Evolutionary conservation across 1,139 yeast genomes (phyloP), one percentile per base, ranked within the genome.

Genomic region (Sugiyamaella paludigena): DNA sequence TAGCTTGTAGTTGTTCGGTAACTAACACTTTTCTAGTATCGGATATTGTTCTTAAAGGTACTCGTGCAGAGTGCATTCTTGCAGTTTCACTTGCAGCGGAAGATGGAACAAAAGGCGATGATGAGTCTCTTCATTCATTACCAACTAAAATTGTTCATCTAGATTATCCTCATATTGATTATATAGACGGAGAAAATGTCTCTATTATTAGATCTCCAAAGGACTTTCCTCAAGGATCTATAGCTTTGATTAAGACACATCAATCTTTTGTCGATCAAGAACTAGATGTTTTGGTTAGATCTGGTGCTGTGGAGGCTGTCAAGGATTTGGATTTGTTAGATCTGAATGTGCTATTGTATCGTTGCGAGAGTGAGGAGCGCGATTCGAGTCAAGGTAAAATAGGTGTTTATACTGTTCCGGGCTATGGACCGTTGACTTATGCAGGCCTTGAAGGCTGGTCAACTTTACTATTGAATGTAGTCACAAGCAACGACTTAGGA

Each of bases 361-460:
- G 81, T 45, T 84, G 94, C 61, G 95, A 88, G 49, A 79, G 84
- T 9, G 98, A 92, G 67, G 98, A 92, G 67, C 74, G 89, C 19
- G 97, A 89, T 63, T 78, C 81, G 11, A 81, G 92, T 58, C 75
- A 68, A 24, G 95, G 96, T 4, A 59, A 66, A 7, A 84, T 76
- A 46, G 95, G 96, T 4, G 79, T 79, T 0, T 92, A 92, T 67
- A 66, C 69, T 47, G 75, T 92, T 44, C 97, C 98, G 0, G 73
- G 76, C 32, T 72, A 78, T 65, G 98, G 97, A 0, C 70, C 72
- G 12, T 72, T 91, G 43, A 84, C 82, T 0, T 92, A 88, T 67
- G 91, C 96, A 39, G 98, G 98, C 10, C 71, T 92, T 28, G 95
- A 87, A 68, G 98, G 98, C 3, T 92, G 96, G 96, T 79, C 83